Evolutionary conservation across 2,329 filamentous ascomycete genomes (phyloP).

Genomic region (Geosmithia flava): DNA sequence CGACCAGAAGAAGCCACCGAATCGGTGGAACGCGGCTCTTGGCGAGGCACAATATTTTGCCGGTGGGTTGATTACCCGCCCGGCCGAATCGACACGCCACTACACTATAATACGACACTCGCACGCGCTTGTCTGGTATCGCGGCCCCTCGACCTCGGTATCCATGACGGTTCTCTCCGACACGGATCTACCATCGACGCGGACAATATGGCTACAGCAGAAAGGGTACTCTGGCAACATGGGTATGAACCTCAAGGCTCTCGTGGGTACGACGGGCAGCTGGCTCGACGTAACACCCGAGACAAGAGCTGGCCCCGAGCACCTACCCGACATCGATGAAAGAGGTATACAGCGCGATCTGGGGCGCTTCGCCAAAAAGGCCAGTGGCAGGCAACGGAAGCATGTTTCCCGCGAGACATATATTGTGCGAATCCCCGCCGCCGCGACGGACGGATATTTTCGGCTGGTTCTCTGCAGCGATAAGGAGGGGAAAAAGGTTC

Average conservation of each 20-base stretch:
- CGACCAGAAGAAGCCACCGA: neutral
- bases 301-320: conserved; percentile 27
- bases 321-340: conserved; percentile 45
- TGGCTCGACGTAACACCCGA: conserved; percentile 61
- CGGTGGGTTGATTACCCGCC: conserved; percentile 49
- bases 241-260: conserved; percentile 53
- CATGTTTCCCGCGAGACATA: conserved; percentile 50
- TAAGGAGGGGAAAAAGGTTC: conserved; percentile 32
- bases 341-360: conserved; percentile 58
- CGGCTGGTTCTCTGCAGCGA: conserved; percentile 50
- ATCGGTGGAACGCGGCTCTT: conserved; percentile 32
- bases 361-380: conserved; percentile 47
- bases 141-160: conserved; percentile 50
- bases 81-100: conserved; percentile 52
- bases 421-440: conserved; percentile 50
- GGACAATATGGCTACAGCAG: conserved; percentile 55
- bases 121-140: conserved; percentile 51
- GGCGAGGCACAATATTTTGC: conserved; percentile 53
- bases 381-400: conserved; percentile 25
- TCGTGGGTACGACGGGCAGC: conserved; percentile 42
- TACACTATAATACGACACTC: conserved; percentile 57
- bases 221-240: conserved; percentile 57
- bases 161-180: conserved; percentile 53
- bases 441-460: conserved; percentile 55
- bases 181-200: conserved; percentile 38